Conservation (phyloP, 2,329 filamentous ascomycete species). For the Ascochyta koolunga region DNA sequence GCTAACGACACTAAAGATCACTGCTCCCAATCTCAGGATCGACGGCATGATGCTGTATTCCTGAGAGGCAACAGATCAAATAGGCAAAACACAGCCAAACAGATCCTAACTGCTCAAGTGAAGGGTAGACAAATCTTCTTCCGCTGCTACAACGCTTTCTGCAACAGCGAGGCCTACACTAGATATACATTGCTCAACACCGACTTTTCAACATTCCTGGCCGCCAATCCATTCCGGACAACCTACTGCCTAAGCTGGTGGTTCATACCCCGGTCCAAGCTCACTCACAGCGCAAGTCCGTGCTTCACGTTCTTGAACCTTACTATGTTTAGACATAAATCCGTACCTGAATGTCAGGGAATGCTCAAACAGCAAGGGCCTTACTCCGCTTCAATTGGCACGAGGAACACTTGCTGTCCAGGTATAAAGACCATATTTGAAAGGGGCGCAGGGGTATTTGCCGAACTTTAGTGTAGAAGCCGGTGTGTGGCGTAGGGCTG, state of each 20-base stretch:
- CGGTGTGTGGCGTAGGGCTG: slow-evolving; percentile 12
- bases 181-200: slow-evolving; percentile 9
- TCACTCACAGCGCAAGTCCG: slow-evolving; percentile 11
- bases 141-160: slow-evolving; percentile 1
- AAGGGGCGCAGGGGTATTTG: neutral
- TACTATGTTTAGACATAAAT: slow-evolving; percentile 13
- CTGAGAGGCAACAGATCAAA: neutral
- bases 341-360: slow-evolving; percentile 12
- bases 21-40: slow-evolving; percentile 23
- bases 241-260: slow-evolving; percentile 3
- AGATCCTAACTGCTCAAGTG: neutral
- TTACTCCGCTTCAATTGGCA: neutral
- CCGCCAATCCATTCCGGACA: slow-evolving; percentile 4
- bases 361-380: slow-evolving; percentile 2
- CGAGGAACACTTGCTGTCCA: slow-evolving; percentile 4
- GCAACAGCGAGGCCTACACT: slow-evolving; percentile 3
- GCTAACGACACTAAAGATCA: slow-evolving; percentile 28
- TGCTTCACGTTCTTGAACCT: slow-evolving; percentile 6
- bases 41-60: slow-evolving; percentile 21
- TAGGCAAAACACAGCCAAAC: slow-evolving; percentile 1
- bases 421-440: neutral
- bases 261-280: slow-evolving; percentile 10
- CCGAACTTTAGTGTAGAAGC: slow-evolving; percentile 13
- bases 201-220: neutral
- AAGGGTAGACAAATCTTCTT: neutral